A percentile compares a stretch with the other conserved stretches of the same genome.
These are phyloP conservation scores for Cornus suecica DNA, from an alignment of 148 eudicot genomes.

Conservation along the genomic window DNA sequence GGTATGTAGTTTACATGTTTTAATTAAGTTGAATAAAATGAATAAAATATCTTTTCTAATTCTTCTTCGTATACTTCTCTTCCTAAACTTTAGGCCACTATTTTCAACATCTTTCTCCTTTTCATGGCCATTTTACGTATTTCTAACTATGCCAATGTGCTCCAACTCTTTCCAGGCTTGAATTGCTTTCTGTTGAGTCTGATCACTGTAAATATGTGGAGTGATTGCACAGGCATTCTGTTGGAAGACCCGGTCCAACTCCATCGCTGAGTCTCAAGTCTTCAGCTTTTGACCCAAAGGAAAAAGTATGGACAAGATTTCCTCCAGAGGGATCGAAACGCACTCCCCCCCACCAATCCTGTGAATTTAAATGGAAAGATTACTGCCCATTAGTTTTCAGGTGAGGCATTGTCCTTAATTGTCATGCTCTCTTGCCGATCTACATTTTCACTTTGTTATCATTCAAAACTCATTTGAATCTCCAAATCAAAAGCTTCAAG, in stretches of 20 bases:
- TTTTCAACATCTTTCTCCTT: too few relatives aligned
- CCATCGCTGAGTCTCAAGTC: constrained; percentile 75
- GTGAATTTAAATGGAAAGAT: constrained; percentile 95
- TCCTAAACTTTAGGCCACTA: too few relatives aligned
- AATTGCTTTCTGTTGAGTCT: background rate
- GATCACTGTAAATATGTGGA: background rate
- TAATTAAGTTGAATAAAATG: too few relatives aligned
- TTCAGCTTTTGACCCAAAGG: constrained; percentile 89
- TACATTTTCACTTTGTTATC: background rate
- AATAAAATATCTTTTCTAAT: too few relatives aligned
- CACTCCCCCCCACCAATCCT: constrained; percentile 88
- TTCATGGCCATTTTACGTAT: too few relatives aligned
- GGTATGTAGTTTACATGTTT: too few relatives aligned
- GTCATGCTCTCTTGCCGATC: background rate
- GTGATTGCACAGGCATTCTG: constrained; percentile 68
- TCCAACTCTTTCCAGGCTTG: constrained; percentile 6
- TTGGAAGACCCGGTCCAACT: constrained; percentile 86
- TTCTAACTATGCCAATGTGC: background rate
- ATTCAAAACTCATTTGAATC: background rate
- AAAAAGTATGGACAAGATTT: constrained; percentile 91
- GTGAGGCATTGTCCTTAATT: constrained; percentile 25
- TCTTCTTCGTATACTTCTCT: too few relatives aligned
- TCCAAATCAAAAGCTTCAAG: too few relatives aligned
- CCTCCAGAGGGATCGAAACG: constrained; percentile 90
- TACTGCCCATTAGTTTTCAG: constrained; percentile 97